Percentiles rank a stretch among this genome's conserved stretches.
Conservation (phyloP, 768 basidiomycete species). For the Boletus rex-veris region DNA sequence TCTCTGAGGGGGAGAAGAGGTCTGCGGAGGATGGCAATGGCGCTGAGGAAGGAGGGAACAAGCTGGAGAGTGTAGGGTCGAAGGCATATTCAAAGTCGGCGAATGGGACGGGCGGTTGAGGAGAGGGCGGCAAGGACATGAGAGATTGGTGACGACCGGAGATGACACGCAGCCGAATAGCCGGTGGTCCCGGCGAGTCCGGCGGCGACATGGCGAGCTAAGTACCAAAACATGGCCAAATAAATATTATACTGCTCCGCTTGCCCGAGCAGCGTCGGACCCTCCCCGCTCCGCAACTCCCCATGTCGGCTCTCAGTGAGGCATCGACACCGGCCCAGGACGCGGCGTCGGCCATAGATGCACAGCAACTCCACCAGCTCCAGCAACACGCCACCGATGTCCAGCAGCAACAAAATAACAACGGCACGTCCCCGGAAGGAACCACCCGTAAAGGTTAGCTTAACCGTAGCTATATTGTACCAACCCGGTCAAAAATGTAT, state of each 20-base stretch:
- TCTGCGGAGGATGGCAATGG: slow-evolving; percentile 70
- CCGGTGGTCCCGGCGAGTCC: slow-evolving; percentile 16
- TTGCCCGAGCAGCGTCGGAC: slow-evolving; percentile 29
- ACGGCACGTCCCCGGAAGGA: slow-evolving; percentile 30
- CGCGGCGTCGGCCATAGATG: slow-evolving; percentile 58
- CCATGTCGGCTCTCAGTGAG: slow-evolving; percentile 76
- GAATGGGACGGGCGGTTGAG: slow-evolving; percentile 55
- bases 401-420: slow-evolving; percentile 35
- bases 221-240: slow-evolving; percentile 27
- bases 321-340: slow-evolving; percentile 66
- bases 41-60: slow-evolving; percentile 58
- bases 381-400: slow-evolving; percentile 34
- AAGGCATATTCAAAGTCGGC: slow-evolving; percentile 73
- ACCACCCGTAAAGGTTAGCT: slow-evolving; percentile 59
- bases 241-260: slow-evolving; percentile 22
- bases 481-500: slow-evolving; percentile 9
- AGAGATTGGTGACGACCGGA: slow-evolving; percentile 10
- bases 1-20: slow-evolving; percentile 76
- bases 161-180: slow-evolving; percentile 11
- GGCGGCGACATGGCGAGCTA: slow-evolving; percentile 14
- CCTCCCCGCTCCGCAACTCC: slow-evolving; percentile 42
- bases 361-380: slow-evolving; percentile 47
- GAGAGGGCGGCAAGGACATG: slow-evolving; percentile 27
- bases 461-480: slow-evolving; percentile 9
- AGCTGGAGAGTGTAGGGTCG: slow-evolving; percentile 51